Conservation (phyloP, 2,329 filamentous ascomycete species). For the Hortaea sp. region DNA sequence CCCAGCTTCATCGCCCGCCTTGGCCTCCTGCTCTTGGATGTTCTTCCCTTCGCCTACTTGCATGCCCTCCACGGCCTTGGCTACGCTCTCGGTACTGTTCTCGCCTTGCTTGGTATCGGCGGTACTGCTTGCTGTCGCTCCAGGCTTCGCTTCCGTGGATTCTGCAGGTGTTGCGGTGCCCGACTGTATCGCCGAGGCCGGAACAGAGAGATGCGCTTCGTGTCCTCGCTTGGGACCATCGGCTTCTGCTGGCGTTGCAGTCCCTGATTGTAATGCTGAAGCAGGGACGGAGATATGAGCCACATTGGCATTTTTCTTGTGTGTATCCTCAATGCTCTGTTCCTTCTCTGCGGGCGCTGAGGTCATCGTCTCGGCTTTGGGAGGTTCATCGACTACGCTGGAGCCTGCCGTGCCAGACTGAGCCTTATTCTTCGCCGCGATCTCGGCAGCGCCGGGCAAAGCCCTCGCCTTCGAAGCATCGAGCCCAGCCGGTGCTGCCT, state of each 20-base stretch:
- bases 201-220: slow-evolving; percentile 15
- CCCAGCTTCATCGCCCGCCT: slow-evolving; percentile 21
- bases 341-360: slow-evolving; percentile 17
- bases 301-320: slow-evolving; percentile 3
- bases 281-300: slow-evolving; percentile 18
- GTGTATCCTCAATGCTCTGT: slow-evolving; percentile 11
- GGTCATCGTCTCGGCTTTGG: slow-evolving; percentile 19
- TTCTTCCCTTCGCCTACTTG: slow-evolving; percentile 10
- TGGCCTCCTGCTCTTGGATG: slow-evolving; percentile 18
- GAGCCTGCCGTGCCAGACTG: not conserved
- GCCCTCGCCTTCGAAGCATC: slow-evolving; percentile 15
- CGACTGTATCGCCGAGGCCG: slow-evolving; percentile 19
- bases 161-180: slow-evolving; percentile 22
- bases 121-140: no score
- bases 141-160: not conserved
- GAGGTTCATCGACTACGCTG: slow-evolving; percentile 3
- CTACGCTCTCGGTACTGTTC: not conserved
- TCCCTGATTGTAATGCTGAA: slow-evolving; percentile 20
- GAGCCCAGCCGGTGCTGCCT: slow-evolving; percentile 11
- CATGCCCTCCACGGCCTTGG: slow-evolving; percentile 6
- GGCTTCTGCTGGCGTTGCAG: slow-evolving; percentile 21
- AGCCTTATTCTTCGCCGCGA: slow-evolving; percentile 11
- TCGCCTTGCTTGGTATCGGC: not conserved
- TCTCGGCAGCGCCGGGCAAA: slow-evolving; percentile 25
- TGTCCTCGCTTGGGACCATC: not conserved